Evolutionary conservation across 345 rosid species (phyloP), one percentile per base, ranked within the genome.

Genomic region (Hevea brasiliensis): DNA sequence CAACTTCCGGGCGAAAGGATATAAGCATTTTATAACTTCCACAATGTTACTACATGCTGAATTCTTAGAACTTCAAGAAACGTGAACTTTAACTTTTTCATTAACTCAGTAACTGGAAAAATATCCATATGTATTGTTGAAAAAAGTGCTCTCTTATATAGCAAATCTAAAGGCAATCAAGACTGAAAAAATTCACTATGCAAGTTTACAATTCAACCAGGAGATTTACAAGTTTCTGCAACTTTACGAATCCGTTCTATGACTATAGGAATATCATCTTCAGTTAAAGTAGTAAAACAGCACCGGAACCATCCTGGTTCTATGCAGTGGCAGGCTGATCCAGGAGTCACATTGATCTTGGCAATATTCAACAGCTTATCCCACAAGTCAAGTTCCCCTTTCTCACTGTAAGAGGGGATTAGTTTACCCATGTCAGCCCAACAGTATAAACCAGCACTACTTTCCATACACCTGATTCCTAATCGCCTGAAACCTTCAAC

Each of bases 231-330:
- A 56, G 81, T 75, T 81, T 87, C 89, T 53, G 78, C 76, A 72
- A 88, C 85, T 76, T 71, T 85, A 24, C 62, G 74, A 53, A 90
- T 90, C 77, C 97, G 77, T 37, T 83, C 90, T 50, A 92, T 72
- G 15, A 89, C 87, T 50, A 84, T 35, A 67, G 89, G 89, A 81
- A 92, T 77, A 78, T 92, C 92, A 74, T 86, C 90, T 76, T 73
- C 74, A 14, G 85, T 77, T 75, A 92, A 80, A 60, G 89, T 75
- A 2, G 98, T 81, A 81, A 90, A 94, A 85, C 97, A 89, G 73
- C 95, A 94, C 32, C 98, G 79, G 71, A 95, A 95, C 98, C 99
- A 95, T 70, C 99, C 99, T 0, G 92, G 94, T 80, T 95, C 94
- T 73, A 88, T 90, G 84, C 96, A 89, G 79, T 90, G 96, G 78